phyloP scores from a whole-genome alignment of 2,329 filamentous ascomycete species.

The Calonectria fujianensis region DNA sequence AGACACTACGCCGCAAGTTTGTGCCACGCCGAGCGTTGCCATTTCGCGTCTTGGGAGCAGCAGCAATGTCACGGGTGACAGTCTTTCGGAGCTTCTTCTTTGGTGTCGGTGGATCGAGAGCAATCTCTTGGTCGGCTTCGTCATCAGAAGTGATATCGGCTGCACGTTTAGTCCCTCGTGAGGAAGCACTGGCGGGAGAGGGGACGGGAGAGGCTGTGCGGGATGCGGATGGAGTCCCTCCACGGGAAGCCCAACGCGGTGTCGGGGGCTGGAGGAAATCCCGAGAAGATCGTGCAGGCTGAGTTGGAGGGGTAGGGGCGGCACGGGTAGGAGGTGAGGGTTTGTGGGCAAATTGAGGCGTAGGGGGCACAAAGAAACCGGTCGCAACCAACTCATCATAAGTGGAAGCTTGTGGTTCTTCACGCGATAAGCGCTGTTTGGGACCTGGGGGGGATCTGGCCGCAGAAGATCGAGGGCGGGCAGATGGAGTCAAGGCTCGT shows the following conservation, averaged over 20 bases:
- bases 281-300: slow-evolving; percentile 42
- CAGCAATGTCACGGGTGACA: slow-evolving; percentile 65
- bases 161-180: slow-evolving; percentile 71
- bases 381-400: slow-evolving; percentile 54
- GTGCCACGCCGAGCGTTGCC: slow-evolving; percentile 52
- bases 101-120: slow-evolving; percentile 53
- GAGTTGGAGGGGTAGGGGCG: slow-evolving; percentile 48
- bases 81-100: slow-evolving; percentile 74
- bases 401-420: slow-evolving; percentile 47
- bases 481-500: slow-evolving; percentile 41
- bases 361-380: slow-evolving; percentile 52
- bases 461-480: slow-evolving; percentile 40
- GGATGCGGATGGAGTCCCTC: slow-evolving; percentile 49
- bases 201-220: slow-evolving; percentile 51
- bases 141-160: slow-evolving; percentile 62
- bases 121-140: slow-evolving; percentile 53
- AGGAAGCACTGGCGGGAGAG: slow-evolving; percentile 61
- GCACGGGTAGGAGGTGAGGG: slow-evolving; percentile 48
- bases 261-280: slow-evolving; percentile 47
- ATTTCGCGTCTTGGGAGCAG: slow-evolving; percentile 59
- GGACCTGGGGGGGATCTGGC: slow-evolving; percentile 40
- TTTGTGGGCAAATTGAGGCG: slow-evolving; percentile 43
- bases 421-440: slow-evolving; percentile 38
- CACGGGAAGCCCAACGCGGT: slow-evolving; percentile 55
- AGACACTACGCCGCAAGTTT: slow-evolving; percentile 55